Evolutionary conservation across 805 yeast species (phyloP), one percentile per base, ranked within the genome.

Genomic region (Metschnikowia hibisci): DNA sequence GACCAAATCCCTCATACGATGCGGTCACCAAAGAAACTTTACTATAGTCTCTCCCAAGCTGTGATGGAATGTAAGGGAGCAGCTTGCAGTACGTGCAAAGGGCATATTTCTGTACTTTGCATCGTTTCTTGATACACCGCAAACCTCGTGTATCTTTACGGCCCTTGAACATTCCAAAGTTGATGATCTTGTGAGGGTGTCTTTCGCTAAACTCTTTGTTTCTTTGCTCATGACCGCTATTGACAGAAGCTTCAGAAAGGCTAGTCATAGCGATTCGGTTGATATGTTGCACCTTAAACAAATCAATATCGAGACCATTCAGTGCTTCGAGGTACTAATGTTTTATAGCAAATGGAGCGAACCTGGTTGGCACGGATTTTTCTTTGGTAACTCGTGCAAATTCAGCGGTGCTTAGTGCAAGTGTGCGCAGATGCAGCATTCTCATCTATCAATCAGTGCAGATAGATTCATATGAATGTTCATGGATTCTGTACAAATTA

Each of bases 131-230:
- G 33, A 41, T 42, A 41, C 64, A 60, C 7, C 53, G 47, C 13
- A 43, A 36, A 1, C 52, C 42, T 32, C 64, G 44, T 9, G 56
- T 50, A 36, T 59, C 63, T 12, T 27, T 39, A 29, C 26, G 23
- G 4, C 63, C 63, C 34, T 49, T 52, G 45, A 55, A 58, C 41
- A 47, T 49, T 2, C 64, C 64, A 23, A 37, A 41, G 18, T 27
- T 33, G 27, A 44, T 29, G 39, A 37, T 10, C 26, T 20, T 35
- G 25, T 35, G 32, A 9, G 28, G 31, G n/a, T 27, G 25, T 35
- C 27, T 13, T 27, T 25, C 9, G n/a, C 22, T 12, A 25, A 34
- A 34, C 1, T 20, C 8, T 20, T 20, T 20, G 3, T 8, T 20
- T 20, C 8, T 3, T 20, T 20, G 23, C 23, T 20, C 7, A 8